Evolutionary conservation across 805 yeast species (phyloP).

Genomic region (Kazachstania bromeliacearum): DNA sequence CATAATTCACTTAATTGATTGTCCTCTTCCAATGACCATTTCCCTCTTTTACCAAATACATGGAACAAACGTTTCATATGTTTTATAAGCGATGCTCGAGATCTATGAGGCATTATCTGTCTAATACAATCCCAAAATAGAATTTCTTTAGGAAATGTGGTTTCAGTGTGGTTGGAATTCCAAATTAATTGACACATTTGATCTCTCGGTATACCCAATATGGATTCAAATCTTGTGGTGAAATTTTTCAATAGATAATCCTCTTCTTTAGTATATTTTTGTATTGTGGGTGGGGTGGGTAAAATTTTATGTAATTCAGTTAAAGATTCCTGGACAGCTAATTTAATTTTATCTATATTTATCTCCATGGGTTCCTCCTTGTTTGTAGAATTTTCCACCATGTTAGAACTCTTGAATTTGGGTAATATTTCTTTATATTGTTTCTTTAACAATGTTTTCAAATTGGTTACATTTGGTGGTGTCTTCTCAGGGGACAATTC

Average conservation of each 20-base stretch:
- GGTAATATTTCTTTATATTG: too few species aligned
- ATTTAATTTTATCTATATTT: too few species aligned
- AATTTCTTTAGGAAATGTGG: conserved; percentile 48
- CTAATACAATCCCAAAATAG: conserved; percentile 72
- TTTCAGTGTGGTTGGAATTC: conserved; percentile 42
- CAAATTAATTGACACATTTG: conserved; percentile 76
- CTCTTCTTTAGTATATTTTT: conserved; percentile 23
- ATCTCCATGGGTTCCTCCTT: too few species aligned
- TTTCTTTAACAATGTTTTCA: too few species aligned
- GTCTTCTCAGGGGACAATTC: too few species aligned
- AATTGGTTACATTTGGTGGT: too few species aligned
- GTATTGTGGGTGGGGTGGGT: neutral
- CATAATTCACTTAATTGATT: conserved; percentile 48
- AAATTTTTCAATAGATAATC: conserved; percentile 65
- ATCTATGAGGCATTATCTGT: conserved; percentile 64
- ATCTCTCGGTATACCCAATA: conserved; percentile 47
- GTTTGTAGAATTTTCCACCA: too few species aligned
- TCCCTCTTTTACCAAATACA: conserved; percentile 72
- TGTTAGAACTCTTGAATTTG: too few species aligned
- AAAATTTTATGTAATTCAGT: neutral
- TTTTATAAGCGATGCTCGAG: conserved; percentile 77
- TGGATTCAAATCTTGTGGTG: conserved; percentile 50
- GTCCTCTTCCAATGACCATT: conserved; percentile 77
- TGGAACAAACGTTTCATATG: conserved; percentile 82
- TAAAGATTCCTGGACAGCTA: too few species aligned